A percentile compares a stretch with the other conserved stretches of the same genome.
These are phyloP conservation scores for Kodamaea ohmeri DNA, from an alignment of 1,139 yeast species.

Conservation along the genomic window DNA sequence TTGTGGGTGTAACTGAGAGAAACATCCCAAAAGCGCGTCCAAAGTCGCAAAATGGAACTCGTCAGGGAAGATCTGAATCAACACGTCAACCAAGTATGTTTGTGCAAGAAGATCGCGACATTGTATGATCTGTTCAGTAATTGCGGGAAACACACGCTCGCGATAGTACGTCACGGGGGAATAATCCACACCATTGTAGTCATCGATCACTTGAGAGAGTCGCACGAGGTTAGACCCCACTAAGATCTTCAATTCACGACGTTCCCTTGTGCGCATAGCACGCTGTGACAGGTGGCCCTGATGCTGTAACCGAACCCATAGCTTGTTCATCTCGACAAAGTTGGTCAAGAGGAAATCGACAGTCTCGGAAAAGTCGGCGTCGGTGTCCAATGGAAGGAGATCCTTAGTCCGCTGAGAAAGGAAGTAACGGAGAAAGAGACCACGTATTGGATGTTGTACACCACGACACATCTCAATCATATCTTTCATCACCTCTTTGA, in stretches of 20 bases:
- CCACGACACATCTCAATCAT: constrained; percentile 98
- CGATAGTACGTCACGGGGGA: constrained; percentile 51
- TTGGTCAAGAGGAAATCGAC: constrained; percentile 75
- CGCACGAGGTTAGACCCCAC: constrained; percentile 93
- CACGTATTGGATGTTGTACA: constrained; percentile 93
- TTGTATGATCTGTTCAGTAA: constrained; percentile 87
- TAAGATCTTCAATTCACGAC: constrained; percentile 84
- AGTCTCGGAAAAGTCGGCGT: constrained; percentile 59
- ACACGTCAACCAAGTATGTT: constrained; percentile 82
- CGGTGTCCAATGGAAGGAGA: constrained; percentile 49
- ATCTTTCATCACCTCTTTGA: constrained; percentile 85
- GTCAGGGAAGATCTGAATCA: constrained; percentile 92
- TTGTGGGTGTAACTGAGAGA: constrained; percentile 62
- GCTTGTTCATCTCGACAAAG: constrained; percentile 94
- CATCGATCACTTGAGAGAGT: constrained; percentile 80
- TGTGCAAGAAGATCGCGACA: constrained; percentile 93
- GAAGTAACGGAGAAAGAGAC: constrained; percentile 84
- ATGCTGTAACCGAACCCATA: constrained; percentile 95
- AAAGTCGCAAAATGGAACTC: constrained; percentile 81
- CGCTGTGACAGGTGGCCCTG: constrained; percentile 91
- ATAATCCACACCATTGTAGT: constrained; percentile 37
- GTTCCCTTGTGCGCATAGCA: constrained; percentile 68
- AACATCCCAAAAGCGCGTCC: constrained; percentile 60
- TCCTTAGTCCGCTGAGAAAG: constrained; percentile 81
- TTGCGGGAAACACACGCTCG: constrained; percentile 65